Percentiles rank a stretch among this genome's conserved stretches.
Evolutionary conservation across 495 filamentous ascomycete species (phyloP).

Genomic region (Annulohypoxylon stygium): DNA sequence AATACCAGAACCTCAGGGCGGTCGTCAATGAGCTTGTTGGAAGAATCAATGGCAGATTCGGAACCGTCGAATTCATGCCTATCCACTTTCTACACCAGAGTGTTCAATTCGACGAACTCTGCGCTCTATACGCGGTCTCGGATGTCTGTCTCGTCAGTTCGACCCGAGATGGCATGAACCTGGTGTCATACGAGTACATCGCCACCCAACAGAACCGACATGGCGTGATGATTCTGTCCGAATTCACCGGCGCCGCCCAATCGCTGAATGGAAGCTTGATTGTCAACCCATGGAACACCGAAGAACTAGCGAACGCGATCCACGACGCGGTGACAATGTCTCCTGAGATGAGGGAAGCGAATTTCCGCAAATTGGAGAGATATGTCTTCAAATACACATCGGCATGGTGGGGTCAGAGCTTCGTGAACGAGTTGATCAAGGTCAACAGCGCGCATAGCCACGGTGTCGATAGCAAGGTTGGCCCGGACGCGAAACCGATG

Average conservation of each 20-base stretch:
- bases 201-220: constrained; percentile 86
- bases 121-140: constrained; percentile 88
- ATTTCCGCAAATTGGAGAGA: constrained; percentile 82
- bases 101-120: constrained; percentile 89
- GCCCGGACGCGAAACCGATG: constrained; percentile 36
- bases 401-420: constrained; percentile 97
- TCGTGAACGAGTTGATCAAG: constrained; percentile 84
- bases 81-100: constrained; percentile 96
- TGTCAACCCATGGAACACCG: constrained; percentile 92
- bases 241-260: constrained; percentile 91
- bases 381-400: constrained; percentile 95
- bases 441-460: constrained; percentile 51
- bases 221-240: constrained; percentile 91
- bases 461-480: constrained; percentile 47
- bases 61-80: constrained; percentile 91
- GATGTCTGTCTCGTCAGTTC: constrained; percentile 92
- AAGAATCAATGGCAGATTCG: constrained; percentile 92
- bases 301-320: constrained; percentile 87
- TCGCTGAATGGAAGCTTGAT: constrained; percentile 87
- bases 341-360: constrained; percentile 83
- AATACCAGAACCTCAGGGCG: constrained; percentile 91
- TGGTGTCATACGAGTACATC: constrained; percentile 96
- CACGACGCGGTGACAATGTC: constrained; percentile 87
- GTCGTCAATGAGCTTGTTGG: constrained; percentile 93
- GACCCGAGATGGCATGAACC: constrained; percentile 96